phyloP scores from a whole-genome alignment of 2,329 filamentous ascomycete species.

The Scytalidium sp. region DNA sequence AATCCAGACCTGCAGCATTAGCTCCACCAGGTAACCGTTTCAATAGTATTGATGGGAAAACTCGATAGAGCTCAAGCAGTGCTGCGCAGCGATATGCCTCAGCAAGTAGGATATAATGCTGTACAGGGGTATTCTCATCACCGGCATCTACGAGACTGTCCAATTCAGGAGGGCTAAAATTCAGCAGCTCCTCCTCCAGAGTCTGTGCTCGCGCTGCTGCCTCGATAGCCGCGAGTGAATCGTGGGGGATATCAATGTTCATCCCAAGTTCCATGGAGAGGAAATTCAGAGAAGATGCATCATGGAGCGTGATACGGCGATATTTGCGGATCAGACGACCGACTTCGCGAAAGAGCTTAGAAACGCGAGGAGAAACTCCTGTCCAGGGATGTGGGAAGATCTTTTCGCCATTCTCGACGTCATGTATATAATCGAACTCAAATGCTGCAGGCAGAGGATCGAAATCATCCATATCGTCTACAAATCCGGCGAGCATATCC shows the following conservation, averaged over 20 bases:
- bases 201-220: constrained; percentile 15
- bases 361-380: constrained; percentile 22
- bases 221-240: constrained; percentile 13
- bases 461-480: constrained; percentile 23
- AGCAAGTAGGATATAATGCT: constrained; percentile 26
- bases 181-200: constrained; percentile 23
- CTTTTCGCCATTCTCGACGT: constrained; percentile 8
- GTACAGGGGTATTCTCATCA: constrained; percentile 25
- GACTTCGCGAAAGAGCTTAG: constrained; percentile 23
- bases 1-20: neutral
- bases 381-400: constrained; percentile 28
- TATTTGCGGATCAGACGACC: constrained; percentile 23
- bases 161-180: constrained; percentile 17
- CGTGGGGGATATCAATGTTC: constrained; percentile 13
- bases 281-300: constrained; percentile 15
- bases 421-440: neutral
- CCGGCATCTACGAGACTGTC: constrained; percentile 22
- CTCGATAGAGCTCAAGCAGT: constrained; percentile 21
- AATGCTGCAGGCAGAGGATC: constrained; percentile 3
- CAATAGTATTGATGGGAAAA: constrained; percentile 20
- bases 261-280: constrained; percentile 19
- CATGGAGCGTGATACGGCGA: constrained; percentile 15
- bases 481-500: constrained; percentile 26
- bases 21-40: constrained; percentile 14
- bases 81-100: constrained; percentile 24